Percentiles rank a stretch among this genome's conserved stretches.
phyloP scores from a whole-genome alignment of 116 monocot genomes.

The Zostera marina region DNA sequence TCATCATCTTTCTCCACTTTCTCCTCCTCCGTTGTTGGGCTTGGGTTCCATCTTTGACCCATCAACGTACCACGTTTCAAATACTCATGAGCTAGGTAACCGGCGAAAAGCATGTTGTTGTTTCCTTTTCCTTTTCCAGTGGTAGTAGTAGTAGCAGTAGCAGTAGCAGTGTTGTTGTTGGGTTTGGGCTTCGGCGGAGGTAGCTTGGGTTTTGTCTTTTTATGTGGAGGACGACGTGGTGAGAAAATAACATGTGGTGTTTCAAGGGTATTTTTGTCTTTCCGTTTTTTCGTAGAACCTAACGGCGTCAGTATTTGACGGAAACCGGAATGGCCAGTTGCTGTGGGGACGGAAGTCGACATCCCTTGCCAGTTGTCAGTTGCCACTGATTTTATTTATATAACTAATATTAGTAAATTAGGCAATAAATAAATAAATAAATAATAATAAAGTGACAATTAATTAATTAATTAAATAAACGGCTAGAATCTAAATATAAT shows the following conservation, averaged over 20 bases:
- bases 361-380: conserved; percentile 1
- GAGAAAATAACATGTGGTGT: neutral
- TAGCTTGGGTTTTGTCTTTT: neutral
- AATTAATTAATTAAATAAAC: too few species aligned
- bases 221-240: neutral
- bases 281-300: neutral
- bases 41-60: conserved; percentile 6
- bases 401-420: neutral
- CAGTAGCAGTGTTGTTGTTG: too few species aligned
- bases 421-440: neutral
- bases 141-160: too few species aligned
- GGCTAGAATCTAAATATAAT: too few species aligned
- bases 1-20: neutral
- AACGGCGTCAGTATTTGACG: conserved; percentile 3
- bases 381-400: neutral
- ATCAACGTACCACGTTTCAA: conserved; percentile 36
- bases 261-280: conserved; percentile 4
- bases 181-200: conserved; percentile 1
- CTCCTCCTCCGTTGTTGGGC: neutral
- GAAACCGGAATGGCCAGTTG: neutral
- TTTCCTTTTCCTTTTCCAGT: neutral
- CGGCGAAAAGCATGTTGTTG: conserved; percentile 6
- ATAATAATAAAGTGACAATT: too few species aligned
- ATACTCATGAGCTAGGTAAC: conserved; percentile 63
- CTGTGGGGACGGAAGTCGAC: conserved; percentile 3